Base-by-base conservation (phyloP, 169 alveolate species). In the Theileria sp. region DNA sequence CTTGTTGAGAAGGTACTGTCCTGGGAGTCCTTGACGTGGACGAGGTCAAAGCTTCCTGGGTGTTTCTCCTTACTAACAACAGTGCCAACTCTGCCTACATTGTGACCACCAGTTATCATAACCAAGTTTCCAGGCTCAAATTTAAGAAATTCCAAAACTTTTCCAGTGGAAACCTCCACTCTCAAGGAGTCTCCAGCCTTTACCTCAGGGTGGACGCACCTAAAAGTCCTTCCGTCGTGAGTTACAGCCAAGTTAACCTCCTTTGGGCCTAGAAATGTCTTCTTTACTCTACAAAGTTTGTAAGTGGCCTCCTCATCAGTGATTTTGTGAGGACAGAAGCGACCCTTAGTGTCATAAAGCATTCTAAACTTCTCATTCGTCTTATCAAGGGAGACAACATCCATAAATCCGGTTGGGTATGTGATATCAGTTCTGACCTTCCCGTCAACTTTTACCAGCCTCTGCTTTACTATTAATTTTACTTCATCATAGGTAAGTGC, bases 391-490 rank as follows among this genome's bases (percentile, higher is more conserved):
- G 97, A 87, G 44, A 97, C 93, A 30, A 96, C 98, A 87, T 97
- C 99, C 99, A 95, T 94, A 87, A 96, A 93, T 44, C 99, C 99
- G 67, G 96, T 95, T 38, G 99, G 99, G 97, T 88, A 98, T 81
- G 97, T 94, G 76, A 92, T 93, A 93, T 98, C 99, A 50, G 97
- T 96, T 82, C 99, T 95, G 73, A 95, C 95, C 89, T 97, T 97
- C 66, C 98, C 98, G 81, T 98, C 99, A 54, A 97, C 97, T 81
- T 95, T 95, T 54, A 98, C 94, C 61, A 95, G 93, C 58, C 98
- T 97, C 92, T 97, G 99, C 96, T 96, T 97, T 68, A 96, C 98
- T 83, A 97, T 96, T 86, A 95, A 87, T 88, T 93, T 95, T 71
- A 93, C 98, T 88, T 98, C 99, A 80, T 94, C 96, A 81, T 94